Conservation (phyloP, 306 rosid species). For the Ochetophila trinervis region DNA sequence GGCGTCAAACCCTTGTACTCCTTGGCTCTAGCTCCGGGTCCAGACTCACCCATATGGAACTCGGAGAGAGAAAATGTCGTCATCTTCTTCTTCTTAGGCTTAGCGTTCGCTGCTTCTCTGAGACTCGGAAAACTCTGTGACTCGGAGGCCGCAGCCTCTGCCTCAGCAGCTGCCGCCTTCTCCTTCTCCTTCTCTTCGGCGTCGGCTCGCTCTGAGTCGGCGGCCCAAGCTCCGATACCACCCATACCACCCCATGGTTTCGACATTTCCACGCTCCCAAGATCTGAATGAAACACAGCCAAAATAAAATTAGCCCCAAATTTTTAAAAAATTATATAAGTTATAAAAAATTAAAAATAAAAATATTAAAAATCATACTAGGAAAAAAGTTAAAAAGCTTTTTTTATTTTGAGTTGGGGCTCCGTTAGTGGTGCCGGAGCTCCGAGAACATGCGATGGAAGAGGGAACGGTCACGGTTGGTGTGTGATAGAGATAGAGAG, state of each 20-base stretch:
- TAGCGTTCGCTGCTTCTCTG: constrained; percentile 58
- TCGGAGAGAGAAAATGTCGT: constrained; percentile 30
- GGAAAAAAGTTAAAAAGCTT: neutral
- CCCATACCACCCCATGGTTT: constrained; percentile 89
- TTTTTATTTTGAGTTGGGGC: constrained; percentile 43
- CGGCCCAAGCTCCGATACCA: constrained; percentile 91
- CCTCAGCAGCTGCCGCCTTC: constrained; percentile 35
- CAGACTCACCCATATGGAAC: constrained; percentile 15
- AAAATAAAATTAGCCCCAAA: neutral
- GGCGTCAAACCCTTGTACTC: constrained; percentile 47
- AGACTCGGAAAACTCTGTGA: constrained; percentile 75
- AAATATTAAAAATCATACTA: neutral
- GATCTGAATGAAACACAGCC: constrained; percentile 37
- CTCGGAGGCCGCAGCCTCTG: constrained; percentile 33
- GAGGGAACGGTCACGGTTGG: constrained; percentile 26
- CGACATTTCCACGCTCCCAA: constrained; percentile 46
- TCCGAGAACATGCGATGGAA: constrained; percentile 49
- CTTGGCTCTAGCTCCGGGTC: neutral
- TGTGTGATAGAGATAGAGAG: constrained; percentile 5
- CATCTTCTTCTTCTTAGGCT: constrained; percentile 81
- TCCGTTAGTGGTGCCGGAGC: constrained; percentile 81
- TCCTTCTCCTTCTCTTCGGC: constrained; percentile 67
- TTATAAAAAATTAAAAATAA: neutral
- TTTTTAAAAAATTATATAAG: neutral
- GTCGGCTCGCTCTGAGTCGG: constrained; percentile 85